These are phyloP conservation scores for Ceratocystis albifundus DNA, from an alignment of 2,329 filamentous ascomycete species.

Conservation along the genomic window DNA sequence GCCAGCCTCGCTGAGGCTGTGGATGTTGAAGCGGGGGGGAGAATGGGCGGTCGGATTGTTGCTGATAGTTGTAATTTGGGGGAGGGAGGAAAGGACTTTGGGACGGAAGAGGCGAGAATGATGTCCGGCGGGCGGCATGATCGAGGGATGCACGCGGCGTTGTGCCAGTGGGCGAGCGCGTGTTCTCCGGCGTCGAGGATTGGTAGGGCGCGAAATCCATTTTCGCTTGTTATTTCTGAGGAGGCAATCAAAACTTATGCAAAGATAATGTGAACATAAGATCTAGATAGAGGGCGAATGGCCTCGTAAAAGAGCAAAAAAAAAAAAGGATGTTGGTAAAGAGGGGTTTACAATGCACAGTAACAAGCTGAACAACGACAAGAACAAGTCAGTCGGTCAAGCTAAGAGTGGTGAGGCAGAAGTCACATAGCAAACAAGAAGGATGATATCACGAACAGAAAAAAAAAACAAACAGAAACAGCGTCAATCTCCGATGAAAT, in stretches of 20 bases:
- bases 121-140: conserved; percentile 41
- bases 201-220: conserved; percentile 98
- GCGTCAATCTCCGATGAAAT: background rate
- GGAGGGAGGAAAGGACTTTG: conserved; percentile 17
- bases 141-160: conserved; percentile 47
- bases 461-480: background rate
- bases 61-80: conserved; percentile 24
- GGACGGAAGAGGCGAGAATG: conserved; percentile 40
- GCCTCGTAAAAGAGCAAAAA: background rate
- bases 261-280: background rate
- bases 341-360: background rate
- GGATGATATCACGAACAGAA: background rate
- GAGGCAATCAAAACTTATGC: background rate
- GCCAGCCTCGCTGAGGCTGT: conserved; percentile 31
- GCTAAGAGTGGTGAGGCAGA: background rate
- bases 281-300: background rate
- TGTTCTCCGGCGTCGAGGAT: conserved; percentile 75
- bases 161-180: conserved; percentile 54
- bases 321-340: no score
- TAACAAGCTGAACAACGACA: background rate
- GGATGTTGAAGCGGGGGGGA: conserved; percentile 35
- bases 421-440: background rate
- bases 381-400: background rate
- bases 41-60: conserved; percentile 27
- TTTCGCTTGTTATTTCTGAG: conserved; percentile 23